phyloP scores from a whole-genome alignment of 2,329 filamentous ascomycete species.

The Periconia macrospinosa region DNA sequence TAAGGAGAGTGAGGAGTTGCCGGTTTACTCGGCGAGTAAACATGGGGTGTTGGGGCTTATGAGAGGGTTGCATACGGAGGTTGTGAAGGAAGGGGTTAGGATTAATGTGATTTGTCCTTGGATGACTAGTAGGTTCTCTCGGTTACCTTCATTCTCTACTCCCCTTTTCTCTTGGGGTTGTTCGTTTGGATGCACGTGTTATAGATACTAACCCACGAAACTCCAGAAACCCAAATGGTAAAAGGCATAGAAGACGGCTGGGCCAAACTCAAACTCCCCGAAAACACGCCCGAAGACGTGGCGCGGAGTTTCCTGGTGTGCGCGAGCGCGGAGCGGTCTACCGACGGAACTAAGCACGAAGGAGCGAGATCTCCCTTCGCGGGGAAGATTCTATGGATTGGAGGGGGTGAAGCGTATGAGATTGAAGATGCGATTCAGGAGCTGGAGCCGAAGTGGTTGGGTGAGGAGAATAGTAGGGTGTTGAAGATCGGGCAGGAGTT shows the following conservation, averaged over 20 bases:
- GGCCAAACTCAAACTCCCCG: constrained; percentile 17
- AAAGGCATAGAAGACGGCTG: constrained; percentile 21
- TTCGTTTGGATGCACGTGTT: too few species aligned
- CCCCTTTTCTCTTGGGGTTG: too few species aligned
- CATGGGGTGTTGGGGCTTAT: constrained; percentile 26
- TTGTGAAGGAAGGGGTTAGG: constrained; percentile 14
- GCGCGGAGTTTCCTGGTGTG: constrained; percentile 23
- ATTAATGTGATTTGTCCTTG: constrained; percentile 28
- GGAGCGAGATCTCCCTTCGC: constrained; percentile 21
- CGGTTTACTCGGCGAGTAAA: constrained; percentile 25
- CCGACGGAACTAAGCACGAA: constrained; percentile 9
- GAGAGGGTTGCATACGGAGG: constrained; percentile 19
- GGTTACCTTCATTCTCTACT: too few species aligned
- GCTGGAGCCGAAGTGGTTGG: constrained; percentile 26
- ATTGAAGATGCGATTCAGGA: constrained; percentile 27
- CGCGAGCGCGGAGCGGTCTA: constrained; percentile 13
- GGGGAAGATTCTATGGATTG: constrained; percentile 25
- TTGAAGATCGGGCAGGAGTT: constrained; percentile 22
- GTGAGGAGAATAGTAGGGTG: constrained; percentile 21
- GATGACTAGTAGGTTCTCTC: constrained; percentile 28
- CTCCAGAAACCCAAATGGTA: constrained; percentile 16
- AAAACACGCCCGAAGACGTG: constrained; percentile 23
- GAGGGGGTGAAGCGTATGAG: constrained; percentile 23
- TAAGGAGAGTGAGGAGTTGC: constrained; percentile 20
- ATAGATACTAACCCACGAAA: not conserved